Percentiles rank a stretch among this genome's conserved stretches.
These are phyloP conservation scores for Myriosclerotinia curreyana DNA, from an alignment of 2,329 filamentous ascomycete genomes.

Conservation along the genomic window DNA sequence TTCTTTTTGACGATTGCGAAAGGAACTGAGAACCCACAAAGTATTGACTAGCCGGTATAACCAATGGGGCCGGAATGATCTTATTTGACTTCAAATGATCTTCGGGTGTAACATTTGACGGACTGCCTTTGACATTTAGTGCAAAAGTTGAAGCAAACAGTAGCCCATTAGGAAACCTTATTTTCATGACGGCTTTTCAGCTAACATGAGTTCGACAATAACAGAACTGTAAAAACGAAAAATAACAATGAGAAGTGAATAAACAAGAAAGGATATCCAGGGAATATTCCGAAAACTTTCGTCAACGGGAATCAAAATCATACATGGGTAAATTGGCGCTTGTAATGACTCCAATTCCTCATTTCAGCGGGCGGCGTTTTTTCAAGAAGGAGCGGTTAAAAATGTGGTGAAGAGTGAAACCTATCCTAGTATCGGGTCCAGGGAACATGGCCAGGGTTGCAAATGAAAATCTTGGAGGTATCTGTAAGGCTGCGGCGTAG, in stretches of 20 bases:
- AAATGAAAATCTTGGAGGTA: conserved; percentile 8
- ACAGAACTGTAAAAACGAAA: neutral
- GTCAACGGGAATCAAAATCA: neutral
- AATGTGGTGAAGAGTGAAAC: neutral
- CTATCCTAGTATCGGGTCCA: neutral
- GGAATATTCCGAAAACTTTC: neutral
- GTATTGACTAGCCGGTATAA: conserved; percentile 30
- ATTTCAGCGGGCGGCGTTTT: neutral
- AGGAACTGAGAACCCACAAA: conserved; percentile 22
- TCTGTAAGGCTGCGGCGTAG: conserved; percentile 6
- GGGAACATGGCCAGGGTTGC: conserved; percentile 6
- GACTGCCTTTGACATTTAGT: conserved; percentile 5
- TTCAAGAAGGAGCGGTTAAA: neutral
- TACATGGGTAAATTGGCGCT: neutral
- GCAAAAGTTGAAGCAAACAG: conserved; percentile 8
- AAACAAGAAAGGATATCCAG: neutral
- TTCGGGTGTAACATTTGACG: neutral
- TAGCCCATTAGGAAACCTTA: conserved; percentile 12
- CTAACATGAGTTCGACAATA: conserved; percentile 17
- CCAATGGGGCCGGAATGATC: conserved; percentile 23
- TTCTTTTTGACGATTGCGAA: neutral
- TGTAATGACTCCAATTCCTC: neutral
- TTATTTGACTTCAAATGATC: neutral
- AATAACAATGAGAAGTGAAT: neutral
- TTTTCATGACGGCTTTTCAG: conserved; percentile 18